These are phyloP conservation scores for Aspergillus candidus DNA, from an alignment of 2,329 filamentous ascomycete genomes.

Conservation along the genomic window DNA sequence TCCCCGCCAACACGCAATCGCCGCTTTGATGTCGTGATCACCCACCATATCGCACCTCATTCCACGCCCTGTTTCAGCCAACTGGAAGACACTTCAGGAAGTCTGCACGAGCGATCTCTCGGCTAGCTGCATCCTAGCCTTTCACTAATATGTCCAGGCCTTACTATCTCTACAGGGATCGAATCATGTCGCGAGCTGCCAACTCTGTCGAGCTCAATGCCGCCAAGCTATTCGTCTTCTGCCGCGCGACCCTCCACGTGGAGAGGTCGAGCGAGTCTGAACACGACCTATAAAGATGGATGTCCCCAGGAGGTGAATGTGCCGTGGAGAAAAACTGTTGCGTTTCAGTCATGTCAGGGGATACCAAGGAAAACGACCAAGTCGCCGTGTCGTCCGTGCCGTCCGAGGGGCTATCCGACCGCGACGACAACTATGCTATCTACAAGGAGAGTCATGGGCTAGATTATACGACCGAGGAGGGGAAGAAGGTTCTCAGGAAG, in stretches of 20 bases:
- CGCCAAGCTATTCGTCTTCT: too few relatives aligned
- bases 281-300: too few relatives aligned
- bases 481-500: slow-evolving; percentile 44
- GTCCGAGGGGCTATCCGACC: slow-evolving; percentile 14
- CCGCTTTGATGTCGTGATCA: slow-evolving; percentile 9
- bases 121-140: neutral
- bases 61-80: neutral
- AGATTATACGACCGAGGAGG: slow-evolving; percentile 19
- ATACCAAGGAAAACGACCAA: slow-evolving; percentile 9
- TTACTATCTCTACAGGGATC: too few relatives aligned
- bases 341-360: too few relatives aligned
- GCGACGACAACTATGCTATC: slow-evolving; percentile 35
- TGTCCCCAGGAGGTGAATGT: too few relatives aligned
- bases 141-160: too few relatives aligned
- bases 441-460: slow-evolving; percentile 23
- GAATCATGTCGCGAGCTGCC: too few relatives aligned
- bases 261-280: too few relatives aligned
- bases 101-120: neutral
- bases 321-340: too few relatives aligned
- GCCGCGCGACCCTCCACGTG: too few relatives aligned
- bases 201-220: too few relatives aligned
- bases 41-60: neutral
- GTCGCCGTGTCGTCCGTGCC: slow-evolving; percentile 6
- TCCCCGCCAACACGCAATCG: slow-evolving; percentile 5
- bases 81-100: neutral